Percentiles rank a stretch among this genome's conserved stretches.
phyloP scores from a whole-genome alignment of 495 filamentous ascomycete genomes.

The Parathielavia hyrcaniae region DNA sequence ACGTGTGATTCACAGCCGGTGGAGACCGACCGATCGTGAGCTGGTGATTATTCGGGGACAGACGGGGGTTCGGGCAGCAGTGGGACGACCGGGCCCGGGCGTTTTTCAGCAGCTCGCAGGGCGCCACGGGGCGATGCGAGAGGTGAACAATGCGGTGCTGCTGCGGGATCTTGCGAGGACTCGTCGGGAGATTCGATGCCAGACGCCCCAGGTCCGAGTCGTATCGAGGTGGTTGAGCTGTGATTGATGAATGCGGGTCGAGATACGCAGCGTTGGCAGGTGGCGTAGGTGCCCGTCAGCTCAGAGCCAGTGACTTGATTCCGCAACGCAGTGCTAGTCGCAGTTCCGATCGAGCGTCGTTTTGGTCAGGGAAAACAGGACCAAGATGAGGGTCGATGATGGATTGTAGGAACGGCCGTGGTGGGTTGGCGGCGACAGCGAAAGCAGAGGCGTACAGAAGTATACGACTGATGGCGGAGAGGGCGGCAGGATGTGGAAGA shows the following conservation, averaged over 20 bases:
- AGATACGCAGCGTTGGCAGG: not conserved
- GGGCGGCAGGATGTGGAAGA: conserved; percentile 16
- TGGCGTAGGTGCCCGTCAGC: conserved; percentile 8
- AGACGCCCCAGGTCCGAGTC: not conserved
- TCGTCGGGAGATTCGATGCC: conserved; percentile 2
- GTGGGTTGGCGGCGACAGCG: conserved; percentile 20
- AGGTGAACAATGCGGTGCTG: not conserved
- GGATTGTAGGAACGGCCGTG: conserved; percentile 22
- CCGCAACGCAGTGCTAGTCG: conserved; percentile 18
- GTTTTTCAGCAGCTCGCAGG: conserved; percentile 9
- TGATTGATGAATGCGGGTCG: not conserved
- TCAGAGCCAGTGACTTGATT: conserved; percentile 18
- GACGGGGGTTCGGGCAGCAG: conserved; percentile 11
- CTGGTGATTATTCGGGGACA: conserved; percentile 21
- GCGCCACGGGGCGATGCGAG: conserved; percentile 11
- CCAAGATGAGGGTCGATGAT: not conserved
- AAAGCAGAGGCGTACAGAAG: conserved; percentile 32
- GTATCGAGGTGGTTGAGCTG: conserved; percentile 14
- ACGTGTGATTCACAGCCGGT: conserved; percentile 31
- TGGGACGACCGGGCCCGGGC: conserved; percentile 22
- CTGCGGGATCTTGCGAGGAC: conserved; percentile 8
- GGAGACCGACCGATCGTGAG: conserved; percentile 23
- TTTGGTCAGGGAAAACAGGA: not conserved
- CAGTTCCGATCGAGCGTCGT: not conserved
- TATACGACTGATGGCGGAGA: conserved; percentile 20